phyloP scores from a whole-genome alignment of 371 early-diverging fungal genomes.

The Circinella minor region DNA sequence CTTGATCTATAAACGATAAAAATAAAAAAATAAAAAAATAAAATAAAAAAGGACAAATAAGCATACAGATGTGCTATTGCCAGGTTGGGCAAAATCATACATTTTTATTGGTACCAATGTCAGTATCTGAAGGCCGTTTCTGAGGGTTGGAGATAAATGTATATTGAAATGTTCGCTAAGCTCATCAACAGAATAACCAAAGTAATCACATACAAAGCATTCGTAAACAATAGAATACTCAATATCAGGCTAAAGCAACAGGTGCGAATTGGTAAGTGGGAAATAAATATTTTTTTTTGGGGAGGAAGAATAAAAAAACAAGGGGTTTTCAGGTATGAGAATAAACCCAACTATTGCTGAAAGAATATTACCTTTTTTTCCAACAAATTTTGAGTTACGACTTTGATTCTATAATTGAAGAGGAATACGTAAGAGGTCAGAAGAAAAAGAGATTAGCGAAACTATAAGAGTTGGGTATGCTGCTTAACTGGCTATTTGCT shows the following conservation, averaged over 20 bases:
- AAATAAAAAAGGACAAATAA: not conserved
- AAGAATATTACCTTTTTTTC: conserved; percentile 1
- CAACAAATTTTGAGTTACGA: conserved; percentile 11
- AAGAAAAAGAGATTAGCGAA: too few relatives aligned
- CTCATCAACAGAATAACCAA: not conserved
- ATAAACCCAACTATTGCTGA: not conserved
- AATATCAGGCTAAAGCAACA: conserved; percentile 7
- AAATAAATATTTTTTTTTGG: not conserved
- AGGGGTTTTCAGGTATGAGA: not conserved
- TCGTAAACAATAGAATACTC: conserved; percentile 9
- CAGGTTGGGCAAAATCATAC: too few relatives aligned
- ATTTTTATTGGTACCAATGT: too few relatives aligned
- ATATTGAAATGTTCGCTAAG: not conserved
- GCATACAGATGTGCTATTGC: too few relatives aligned
- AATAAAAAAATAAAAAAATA: not conserved
- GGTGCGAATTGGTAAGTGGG: conserved; percentile 1
- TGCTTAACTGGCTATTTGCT: too few relatives aligned
- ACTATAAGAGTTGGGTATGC: too few relatives aligned
- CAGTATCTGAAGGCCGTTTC: too few relatives aligned
- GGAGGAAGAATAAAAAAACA: not conserved
- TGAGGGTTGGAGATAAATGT: not conserved
- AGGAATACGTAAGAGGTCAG: conserved; percentile 3
- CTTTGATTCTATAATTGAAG: not conserved
- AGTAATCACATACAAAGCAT: conserved; percentile 10
- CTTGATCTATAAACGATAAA: conserved; percentile 14